Evolutionary conservation across 2,329 filamentous ascomycete species (phyloP).

Genomic region (Fusarium marasasianum): DNA sequence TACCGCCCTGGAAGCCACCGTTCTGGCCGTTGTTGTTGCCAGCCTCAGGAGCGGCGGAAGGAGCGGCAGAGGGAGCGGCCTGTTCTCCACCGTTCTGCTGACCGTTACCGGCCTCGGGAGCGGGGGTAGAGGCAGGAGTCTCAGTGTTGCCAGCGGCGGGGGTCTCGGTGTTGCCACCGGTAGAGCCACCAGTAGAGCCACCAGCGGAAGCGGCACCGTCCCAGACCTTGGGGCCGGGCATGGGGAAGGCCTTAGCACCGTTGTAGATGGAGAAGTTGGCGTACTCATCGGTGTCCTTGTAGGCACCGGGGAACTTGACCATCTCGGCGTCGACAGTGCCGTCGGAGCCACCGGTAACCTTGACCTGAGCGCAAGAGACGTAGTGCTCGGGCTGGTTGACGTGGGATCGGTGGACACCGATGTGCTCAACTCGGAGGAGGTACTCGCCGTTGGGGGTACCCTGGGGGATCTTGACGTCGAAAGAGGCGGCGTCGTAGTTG

Average conservation of each 20-base stretch:
- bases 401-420: conserved; percentile 16
- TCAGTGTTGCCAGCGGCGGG: background rate
- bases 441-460: conserved; percentile 14
- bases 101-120: background rate
- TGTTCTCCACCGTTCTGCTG: background rate
- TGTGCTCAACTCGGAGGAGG: conserved; percentile 25
- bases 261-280: conserved; percentile 25
- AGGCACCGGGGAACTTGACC: conserved; percentile 21
- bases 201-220: background rate
- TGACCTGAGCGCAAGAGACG: conserved; percentile 20
- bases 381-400: conserved; percentile 25
- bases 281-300: conserved; percentile 13
- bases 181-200: background rate
- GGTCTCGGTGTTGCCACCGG: background rate
- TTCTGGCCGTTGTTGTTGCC: background rate
- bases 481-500: conserved; percentile 13
- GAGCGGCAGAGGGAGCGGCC: background rate
- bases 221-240: conserved; percentile 21
- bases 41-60: background rate
- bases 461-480: conserved; percentile 19
- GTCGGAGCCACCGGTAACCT: conserved; percentile 11
- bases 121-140: background rate
- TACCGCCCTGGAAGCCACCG: background rate
- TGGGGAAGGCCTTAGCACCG: conserved; percentile 16
- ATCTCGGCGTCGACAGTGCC: conserved; percentile 20